Evolutionary conservation across 2,329 filamentous ascomycete species (phyloP), one percentile per base, ranked within the genome.

Genomic region (Lizonia empirigonia): DNA sequence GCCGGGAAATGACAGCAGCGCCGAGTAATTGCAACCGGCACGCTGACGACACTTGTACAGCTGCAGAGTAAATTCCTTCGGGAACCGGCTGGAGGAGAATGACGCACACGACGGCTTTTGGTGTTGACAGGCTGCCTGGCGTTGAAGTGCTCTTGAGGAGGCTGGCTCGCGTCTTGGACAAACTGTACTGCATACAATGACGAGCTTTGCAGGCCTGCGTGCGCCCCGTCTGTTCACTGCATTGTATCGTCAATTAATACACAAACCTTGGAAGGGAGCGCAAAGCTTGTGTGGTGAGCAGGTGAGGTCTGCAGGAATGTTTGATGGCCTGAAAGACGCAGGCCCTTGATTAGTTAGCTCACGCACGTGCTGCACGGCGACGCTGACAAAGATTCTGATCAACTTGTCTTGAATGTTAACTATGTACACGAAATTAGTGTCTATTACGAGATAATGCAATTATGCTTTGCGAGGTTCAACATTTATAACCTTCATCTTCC

Each of bases 1-100:
- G 29, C 34, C 44, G 44, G 44, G 44, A 53, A 53, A 53, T 53
- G 44, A 49, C 44, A 44, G 34, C 30, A 34, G 30, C 22, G 50
- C 50, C 50, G 44, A 48, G 50, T 34, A 35, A 44, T 53, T 48
- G 39, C 24, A 44, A 38, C 39, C 34, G 34, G 33, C 44, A 24
- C 22, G 35, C 44, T 41, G 44, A 48, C 34, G 20, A 24, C 38
- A 52, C 22, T 24, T 27, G 44, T 15, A 40, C n/a, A 44, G 23
- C 15, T 39, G 27, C 37, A 34, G 39, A 15, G 44, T 37, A 42
- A 23, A 32, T 15, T 36, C 23, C 38, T 27, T 42, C 44, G 50
- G 35, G 26, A 26, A 19, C 44, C 39, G 39, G 39, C 15, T 40
- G 34, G 34, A 40, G 15, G 6, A n/a, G 7, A 10, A 13, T 32